A percentile compares a stretch with the other conserved stretches of the same genome.
phyloP scores from a whole-genome alignment of 169 alveolate species.

The Pseudocohnilembus persalinus region DNA sequence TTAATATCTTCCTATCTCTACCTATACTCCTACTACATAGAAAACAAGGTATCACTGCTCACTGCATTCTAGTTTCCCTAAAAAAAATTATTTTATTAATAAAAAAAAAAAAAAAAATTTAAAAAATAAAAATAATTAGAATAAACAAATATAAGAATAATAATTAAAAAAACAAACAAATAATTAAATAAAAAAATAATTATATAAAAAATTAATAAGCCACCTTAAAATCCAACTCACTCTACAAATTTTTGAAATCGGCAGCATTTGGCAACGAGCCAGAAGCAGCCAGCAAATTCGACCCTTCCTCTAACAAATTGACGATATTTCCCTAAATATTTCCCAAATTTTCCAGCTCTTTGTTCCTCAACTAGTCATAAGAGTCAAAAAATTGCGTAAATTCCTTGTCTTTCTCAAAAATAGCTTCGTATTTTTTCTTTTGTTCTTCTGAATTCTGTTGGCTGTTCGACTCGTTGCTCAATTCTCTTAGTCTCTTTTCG shows the following conservation, averaged over 20 bases:
- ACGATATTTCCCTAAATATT: constrained; percentile 66
- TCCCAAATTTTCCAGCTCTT: constrained; percentile 59
- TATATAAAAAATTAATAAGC: constrained; percentile 19
- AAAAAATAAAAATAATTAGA: too few relatives aligned
- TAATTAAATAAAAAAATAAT: too few relatives aligned
- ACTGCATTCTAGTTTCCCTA: constrained; percentile 59
- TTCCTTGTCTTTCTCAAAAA: constrained; percentile 78
- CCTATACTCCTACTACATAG: constrained; percentile 63
- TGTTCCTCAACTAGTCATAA: constrained; percentile 67
- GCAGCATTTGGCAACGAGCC: constrained; percentile 63
- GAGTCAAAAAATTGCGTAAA: constrained; percentile 78
- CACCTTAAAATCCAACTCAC: constrained; percentile 59
- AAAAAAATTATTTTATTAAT: neutral
- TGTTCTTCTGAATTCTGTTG: constrained; percentile 50
- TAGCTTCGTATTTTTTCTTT: constrained; percentile 71
- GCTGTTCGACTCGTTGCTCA: constrained; percentile 65
- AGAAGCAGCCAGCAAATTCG: constrained; percentile 51
- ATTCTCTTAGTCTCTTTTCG: constrained; percentile 71
- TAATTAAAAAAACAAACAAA: too few relatives aligned
- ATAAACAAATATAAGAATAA: too few relatives aligned
- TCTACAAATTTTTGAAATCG: constrained; percentile 53
- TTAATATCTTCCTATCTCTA: constrained; percentile 71
- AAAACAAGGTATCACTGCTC: constrained; percentile 54
- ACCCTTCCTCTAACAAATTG: constrained; percentile 59
- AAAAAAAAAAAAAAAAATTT: too few relatives aligned